phyloP scores from a whole-genome alignment of 495 filamentous ascomycete species.

The Ascodesmis nigricans region DNA sequence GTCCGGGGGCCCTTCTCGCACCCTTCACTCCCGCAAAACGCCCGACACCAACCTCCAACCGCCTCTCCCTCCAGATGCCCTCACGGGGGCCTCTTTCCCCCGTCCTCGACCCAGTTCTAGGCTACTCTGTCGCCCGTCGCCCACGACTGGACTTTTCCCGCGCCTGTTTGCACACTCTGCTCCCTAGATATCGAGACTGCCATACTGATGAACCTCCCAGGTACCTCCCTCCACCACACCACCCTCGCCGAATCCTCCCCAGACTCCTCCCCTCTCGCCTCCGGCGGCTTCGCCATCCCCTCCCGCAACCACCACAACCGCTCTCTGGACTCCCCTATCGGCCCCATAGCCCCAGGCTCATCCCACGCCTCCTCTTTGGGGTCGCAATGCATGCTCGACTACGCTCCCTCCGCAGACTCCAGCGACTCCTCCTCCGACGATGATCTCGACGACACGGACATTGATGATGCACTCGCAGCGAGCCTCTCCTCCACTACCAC shows the following conservation, averaged over 20 bases:
- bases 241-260: slow-evolving; percentile 81
- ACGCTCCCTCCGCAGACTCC: slow-evolving; percentile 18
- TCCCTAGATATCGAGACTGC: neutral
- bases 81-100: slow-evolving; percentile 18
- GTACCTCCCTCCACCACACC: slow-evolving; percentile 89
- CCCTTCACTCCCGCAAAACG: slow-evolving; percentile 22
- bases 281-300: slow-evolving; percentile 22
- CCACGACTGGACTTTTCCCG: slow-evolving; percentile 21
- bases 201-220: slow-evolving; percentile 24
- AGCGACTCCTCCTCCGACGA: slow-evolving; percentile 18
- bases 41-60: slow-evolving; percentile 16
- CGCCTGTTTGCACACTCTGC: slow-evolving; percentile 5
- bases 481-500: neutral
- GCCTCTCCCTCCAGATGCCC: slow-evolving; percentile 21
- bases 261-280: slow-evolving; percentile 51
- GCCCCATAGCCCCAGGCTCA: slow-evolving; percentile 24
- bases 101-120: slow-evolving; percentile 19
- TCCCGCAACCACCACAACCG: slow-evolving; percentile 22
- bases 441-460: slow-evolving; percentile 14
- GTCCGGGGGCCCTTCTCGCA: neutral
- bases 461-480: slow-evolving; percentile 11
- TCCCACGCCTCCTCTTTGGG: slow-evolving; percentile 25
- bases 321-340: slow-evolving; percentile 23
- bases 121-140: slow-evolving; percentile 19
- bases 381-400: slow-evolving; percentile 23